Evolutionary conservation across 2,329 filamentous ascomycete species (phyloP).

Genomic region (Beauveria rudraprayagi): DNA sequence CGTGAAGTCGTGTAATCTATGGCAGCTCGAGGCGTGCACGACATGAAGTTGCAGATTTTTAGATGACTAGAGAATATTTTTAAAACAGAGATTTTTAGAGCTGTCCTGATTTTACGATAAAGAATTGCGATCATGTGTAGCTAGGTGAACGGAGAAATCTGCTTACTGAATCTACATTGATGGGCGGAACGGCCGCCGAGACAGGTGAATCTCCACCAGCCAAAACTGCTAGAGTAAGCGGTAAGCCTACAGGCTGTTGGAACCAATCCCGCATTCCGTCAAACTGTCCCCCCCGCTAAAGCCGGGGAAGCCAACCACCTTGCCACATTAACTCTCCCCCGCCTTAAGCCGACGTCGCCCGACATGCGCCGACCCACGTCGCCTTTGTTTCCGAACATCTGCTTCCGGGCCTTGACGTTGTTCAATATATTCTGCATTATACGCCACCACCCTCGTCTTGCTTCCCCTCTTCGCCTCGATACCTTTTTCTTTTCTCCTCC

Average conservation of each 20-base stretch:
- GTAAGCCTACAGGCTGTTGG: neutral
- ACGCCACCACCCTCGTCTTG: constrained; percentile 1
- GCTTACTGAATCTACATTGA: too few species aligned
- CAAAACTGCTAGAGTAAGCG: neutral
- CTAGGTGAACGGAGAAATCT: too few species aligned
- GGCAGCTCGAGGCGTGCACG: neutral
- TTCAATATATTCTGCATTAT: constrained; percentile 5
- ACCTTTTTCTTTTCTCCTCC: neutral
- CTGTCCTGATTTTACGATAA: too few species aligned
- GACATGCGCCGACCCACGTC: constrained; percentile 16
- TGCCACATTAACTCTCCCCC: constrained; percentile 13
- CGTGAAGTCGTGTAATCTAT: neutral
- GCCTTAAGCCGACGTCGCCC: constrained; percentile 32
- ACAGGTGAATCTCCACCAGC: neutral
- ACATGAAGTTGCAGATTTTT: neutral
- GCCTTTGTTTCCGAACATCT: constrained; percentile 6
- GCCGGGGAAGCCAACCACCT: neutral
- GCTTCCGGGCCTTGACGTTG: constrained; percentile 1
- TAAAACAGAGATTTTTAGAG: too few species aligned
- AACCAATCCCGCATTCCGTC: neutral
- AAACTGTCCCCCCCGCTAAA: neutral
- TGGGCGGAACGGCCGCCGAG: neutral
- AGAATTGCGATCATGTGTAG: too few species aligned
- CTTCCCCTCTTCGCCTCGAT: constrained; percentile 5
- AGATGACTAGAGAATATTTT: neutral